Evolutionary conservation across 371 early-diverging fungal genomes (phyloP), one percentile per base, ranked within the genome.

Genomic region (Syncephalastrum racemosum): DNA sequence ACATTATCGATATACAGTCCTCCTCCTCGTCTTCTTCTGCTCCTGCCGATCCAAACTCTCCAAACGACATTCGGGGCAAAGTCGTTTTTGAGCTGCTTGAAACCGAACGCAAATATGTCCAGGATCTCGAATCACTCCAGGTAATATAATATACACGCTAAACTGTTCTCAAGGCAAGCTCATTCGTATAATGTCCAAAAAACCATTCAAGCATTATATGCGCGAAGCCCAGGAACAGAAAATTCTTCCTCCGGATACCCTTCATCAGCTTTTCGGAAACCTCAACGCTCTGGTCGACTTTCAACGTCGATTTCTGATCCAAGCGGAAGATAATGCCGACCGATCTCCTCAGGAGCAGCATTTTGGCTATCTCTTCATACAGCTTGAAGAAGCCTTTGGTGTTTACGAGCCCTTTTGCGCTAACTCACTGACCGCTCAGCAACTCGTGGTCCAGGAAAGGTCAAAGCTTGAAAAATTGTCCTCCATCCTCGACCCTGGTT

Each of bases 371-470:
- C 65, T 91, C 4, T 95, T 93, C 64, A 59, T 89, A 10, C 75
- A 82, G 55, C 82, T 81, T 58, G 96, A 95, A 63, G 90, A 89
- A 20, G 88, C 85, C 8, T 96, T 96, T 71, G 66, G 84, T 6
- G 93, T 94, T 4, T 98, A 98, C 70, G 91, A 93, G 61, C 91
- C 94, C 15, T 95, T 94, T 67, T 94, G 95, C 65, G 92, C 93
- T 42, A 96, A 96, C 77, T 92, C 92, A 63, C 73, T 86, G 18
- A 81, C 72, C 20, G 96, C 96, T 0, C 80, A 85, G 44, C 84
- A 71, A 22, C 53, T 84, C 22, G 75, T 79, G 4, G 40, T 79
- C 15, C 73, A 73, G 43, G 82, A 80, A 54, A 55, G 63, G 15
- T 62, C 48, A 25, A 79, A 77, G 47, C 63, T 84, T 12, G 73